Evolutionary conservation across 805 yeast species (phyloP).

Genomic region (Wickerhamia fluorescens): DNA sequence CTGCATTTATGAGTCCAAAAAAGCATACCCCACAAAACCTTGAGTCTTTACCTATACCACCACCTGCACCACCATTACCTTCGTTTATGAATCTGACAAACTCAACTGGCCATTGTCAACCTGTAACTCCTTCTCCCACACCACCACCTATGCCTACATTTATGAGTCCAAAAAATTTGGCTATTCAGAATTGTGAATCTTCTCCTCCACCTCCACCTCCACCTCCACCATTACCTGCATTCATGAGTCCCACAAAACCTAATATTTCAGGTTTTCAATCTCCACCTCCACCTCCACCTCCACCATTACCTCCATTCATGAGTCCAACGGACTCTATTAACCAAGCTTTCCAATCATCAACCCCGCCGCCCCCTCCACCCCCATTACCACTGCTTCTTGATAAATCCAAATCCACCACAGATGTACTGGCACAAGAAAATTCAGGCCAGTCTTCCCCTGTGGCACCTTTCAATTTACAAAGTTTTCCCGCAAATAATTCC

Average conservation of each 20-base stretch:
- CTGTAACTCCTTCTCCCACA: too few relatives aligned
- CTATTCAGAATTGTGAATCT: not conserved
- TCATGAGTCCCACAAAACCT: not conserved
- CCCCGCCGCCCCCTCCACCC: constrained; percentile 18
- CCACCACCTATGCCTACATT: not conserved
- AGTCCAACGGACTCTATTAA: constrained; percentile 3
- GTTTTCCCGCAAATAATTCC: too few relatives aligned
- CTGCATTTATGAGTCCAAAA: constrained; percentile 1
- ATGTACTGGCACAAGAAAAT: too few relatives aligned
- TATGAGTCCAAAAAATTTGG: not conserved
- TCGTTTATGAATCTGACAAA: too few relatives aligned
- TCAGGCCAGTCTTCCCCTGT: too few relatives aligned
- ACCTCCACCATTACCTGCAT: constrained; percentile 12
- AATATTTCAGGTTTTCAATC: too few relatives aligned
- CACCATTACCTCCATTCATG: constrained; percentile 8
- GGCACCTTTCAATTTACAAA: too few relatives aligned
- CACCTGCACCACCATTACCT: constrained; percentile 1
- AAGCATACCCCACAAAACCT: too few relatives aligned
- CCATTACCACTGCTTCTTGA: constrained; percentile 11
- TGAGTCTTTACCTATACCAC: too few relatives aligned
- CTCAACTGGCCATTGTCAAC: too few relatives aligned
- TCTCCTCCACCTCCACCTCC: constrained; percentile 7
- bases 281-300: constrained; percentile 21
- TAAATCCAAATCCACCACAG: too few relatives aligned
- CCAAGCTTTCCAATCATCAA: constrained; percentile 12